A percentile compares a stretch with the other conserved stretches of the same genome.
Conservation (phyloP, 2,329 filamentous ascomycete genomes). For the Arthroderma sp. region DNA sequence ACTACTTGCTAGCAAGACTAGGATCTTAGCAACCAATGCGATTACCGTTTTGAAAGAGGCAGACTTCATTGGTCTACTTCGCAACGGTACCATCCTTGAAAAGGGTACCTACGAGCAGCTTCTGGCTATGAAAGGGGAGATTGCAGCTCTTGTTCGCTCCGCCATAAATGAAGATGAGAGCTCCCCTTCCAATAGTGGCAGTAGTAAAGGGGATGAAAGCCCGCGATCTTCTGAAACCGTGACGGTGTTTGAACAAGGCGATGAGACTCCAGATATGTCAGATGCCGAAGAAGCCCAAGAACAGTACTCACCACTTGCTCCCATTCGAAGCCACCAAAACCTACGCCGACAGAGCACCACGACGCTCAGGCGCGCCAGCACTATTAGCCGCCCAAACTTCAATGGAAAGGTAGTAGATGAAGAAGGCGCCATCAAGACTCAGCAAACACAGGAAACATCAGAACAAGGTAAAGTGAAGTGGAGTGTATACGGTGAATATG, state of each 20-base stretch:
- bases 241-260: conserved; percentile 33
- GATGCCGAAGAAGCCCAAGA: conserved; percentile 54
- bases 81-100: conserved; percentile 71
- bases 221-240: conserved; percentile 55
- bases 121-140: conserved; percentile 84
- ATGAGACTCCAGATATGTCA: conserved; percentile 37
- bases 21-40: conserved; percentile 87
- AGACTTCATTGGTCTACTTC: conserved; percentile 73
- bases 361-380: conserved; percentile 79
- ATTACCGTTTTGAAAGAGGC: conserved; percentile 83
- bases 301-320: conserved; percentile 57
- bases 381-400: conserved; percentile 76
- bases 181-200: conserved; percentile 38
- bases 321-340: conserved; percentile 51
- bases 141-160: conserved; percentile 70
- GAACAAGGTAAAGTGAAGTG: conserved; percentile 98
- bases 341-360: conserved; percentile 54
- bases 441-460: conserved; percentile 71
- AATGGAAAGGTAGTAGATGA: conserved; percentile 76
- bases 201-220: conserved; percentile 40
- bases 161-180: conserved; percentile 41
- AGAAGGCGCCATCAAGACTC: conserved; percentile 59
- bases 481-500: conserved; percentile 88
- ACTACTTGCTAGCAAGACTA: conserved; percentile 70
- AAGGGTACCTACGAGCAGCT: conserved; percentile 83